phyloP scores from a whole-genome alignment of 495 filamentous ascomycete species.

The Barbatosphaeria neglecta region DNA sequence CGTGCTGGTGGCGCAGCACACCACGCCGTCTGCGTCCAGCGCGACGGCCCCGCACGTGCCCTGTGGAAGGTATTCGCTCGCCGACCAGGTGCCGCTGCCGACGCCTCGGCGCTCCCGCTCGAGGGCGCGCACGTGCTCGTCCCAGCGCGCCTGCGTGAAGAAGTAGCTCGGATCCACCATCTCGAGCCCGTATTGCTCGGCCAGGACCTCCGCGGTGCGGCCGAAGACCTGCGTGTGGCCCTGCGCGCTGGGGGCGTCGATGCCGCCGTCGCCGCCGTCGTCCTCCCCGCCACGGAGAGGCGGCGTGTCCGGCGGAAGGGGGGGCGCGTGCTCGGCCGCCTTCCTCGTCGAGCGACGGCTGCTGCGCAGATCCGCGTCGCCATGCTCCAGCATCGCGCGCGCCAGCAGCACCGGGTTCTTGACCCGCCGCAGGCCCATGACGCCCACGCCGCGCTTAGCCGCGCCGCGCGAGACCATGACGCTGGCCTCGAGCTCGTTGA shows the following conservation, averaged over 20 bases:
- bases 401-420: slow-evolving; percentile 74
- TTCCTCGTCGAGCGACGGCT: too few relatives aligned
- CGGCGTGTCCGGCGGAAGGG: slow-evolving; percentile 8
- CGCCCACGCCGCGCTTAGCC: slow-evolving; percentile 65
- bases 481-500: slow-evolving; percentile 80
- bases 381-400: slow-evolving; percentile 53
- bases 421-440: slow-evolving; percentile 58
- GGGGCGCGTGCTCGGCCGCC: slow-evolving; percentile 11
- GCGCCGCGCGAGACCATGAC: slow-evolving; percentile 71
- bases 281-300: slow-evolving; percentile 4
- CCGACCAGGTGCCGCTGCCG: slow-evolving; percentile 25
- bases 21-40: slow-evolving; percentile 56
- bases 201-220: slow-evolving; percentile 52
- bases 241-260: slow-evolving; percentile 36
- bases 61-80: slow-evolving; percentile 58
- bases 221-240: slow-evolving; percentile 61
- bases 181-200: slow-evolving; percentile 53
- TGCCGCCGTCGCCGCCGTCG: slow-evolving; percentile 6
- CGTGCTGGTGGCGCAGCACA: slow-evolving; percentile 75
- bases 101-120: slow-evolving; percentile 32
- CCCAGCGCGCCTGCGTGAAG: slow-evolving; percentile 69
- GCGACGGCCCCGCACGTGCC: slow-evolving; percentile 80
- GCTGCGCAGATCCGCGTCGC: slow-evolving; percentile 36
- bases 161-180: slow-evolving; percentile 61
- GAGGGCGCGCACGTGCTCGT: slow-evolving; percentile 64